phyloP scores from a whole-genome alignment of 2,329 filamentous ascomycete species.

The Penicillium sp. region DNA sequence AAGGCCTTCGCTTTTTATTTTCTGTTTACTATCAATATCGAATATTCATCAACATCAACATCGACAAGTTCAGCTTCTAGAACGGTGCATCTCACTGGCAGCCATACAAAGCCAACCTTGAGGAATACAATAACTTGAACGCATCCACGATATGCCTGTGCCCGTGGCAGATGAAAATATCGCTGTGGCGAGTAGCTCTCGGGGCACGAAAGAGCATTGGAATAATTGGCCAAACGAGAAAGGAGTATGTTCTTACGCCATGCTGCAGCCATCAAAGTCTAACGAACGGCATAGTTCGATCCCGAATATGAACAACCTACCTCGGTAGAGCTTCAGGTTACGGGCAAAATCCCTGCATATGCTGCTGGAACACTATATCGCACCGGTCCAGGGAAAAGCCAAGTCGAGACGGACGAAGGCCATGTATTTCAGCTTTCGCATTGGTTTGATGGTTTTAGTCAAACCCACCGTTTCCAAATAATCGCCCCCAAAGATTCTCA shows the following conservation, averaged over 20 bases:
- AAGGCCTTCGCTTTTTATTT: too few relatives aligned
- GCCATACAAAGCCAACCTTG: not conserved
- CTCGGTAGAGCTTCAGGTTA: conserved; percentile 66
- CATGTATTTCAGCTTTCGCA: conserved; percentile 65
- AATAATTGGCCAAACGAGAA: conserved; percentile 58
- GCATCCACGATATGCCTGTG: conserved; percentile 8
- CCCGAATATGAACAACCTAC: conserved; percentile 67
- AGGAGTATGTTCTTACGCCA: conserved; percentile 46
- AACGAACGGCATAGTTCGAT: conserved; percentile 61
- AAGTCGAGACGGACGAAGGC: conserved; percentile 64
- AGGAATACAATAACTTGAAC: not conserved
- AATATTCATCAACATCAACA: too few relatives aligned
- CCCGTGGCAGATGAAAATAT: not conserved
- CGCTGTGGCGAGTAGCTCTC: not conserved
- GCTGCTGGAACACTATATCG: conserved; percentile 73
- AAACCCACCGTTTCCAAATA: conserved; percentile 75
- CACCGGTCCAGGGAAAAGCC: conserved; percentile 71
- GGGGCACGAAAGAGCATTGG: conserved; percentile 24
- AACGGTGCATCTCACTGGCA: not conserved
- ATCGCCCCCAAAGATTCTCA: conserved; percentile 44
- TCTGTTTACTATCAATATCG: too few relatives aligned
- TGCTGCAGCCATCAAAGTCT: not conserved
- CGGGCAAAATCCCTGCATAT: conserved; percentile 71
- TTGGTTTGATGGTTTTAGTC: conserved; percentile 79
- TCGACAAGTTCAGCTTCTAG: too few relatives aligned